Evolutionary conservation across 1,139 yeast genomes (phyloP), one percentile per base, ranked within the genome.

Genomic region (Yamadazyma triangularis): DNA sequence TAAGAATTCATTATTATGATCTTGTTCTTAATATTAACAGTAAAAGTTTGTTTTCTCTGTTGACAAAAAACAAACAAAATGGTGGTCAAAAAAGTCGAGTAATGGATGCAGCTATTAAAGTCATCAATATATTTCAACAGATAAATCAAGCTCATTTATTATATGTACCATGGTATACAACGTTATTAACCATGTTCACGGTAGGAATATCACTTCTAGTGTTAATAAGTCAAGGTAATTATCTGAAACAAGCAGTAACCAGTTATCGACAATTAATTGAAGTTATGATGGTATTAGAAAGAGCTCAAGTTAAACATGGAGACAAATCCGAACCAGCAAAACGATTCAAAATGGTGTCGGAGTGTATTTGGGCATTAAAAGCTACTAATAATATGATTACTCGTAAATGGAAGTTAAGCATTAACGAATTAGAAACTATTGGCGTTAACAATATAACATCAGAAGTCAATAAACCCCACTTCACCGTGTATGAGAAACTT

Each of bases 311-410:
- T 2, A 44, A 54, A 19, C 53, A 59, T 31, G 52, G 48, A 4
- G 40, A 50, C 20, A 69, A 70, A 13, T 54, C 54, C 33, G 44
- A 64, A 5, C 47, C 56, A 20, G 60, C 60, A 27, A 72, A 65
- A 31, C 50, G 78, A 32, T 73, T 71, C 46, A 67, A 64, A 28
- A 79, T 79, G 86, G 76, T 73, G 8, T 63, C 66, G 31, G 85
- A 79, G 47, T 75, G 82, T 46, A 50, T 75, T 18, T 79, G 86
- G 86, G 79, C 77, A 1, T 49, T 79, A 24, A 75, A 75, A 39
- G 73, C 70, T 60, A 58, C 77, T 31, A 76, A 74, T 42, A 72
- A 73, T 36, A 65, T 76, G 41, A 53, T 75, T 28, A 54, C 68
- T 11, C 54, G 74, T 34, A 56, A 77, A 32, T 53, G 75, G 31